Percentiles rank a stretch among this genome's conserved stretches.
Conservation (phyloP, 495 filamentous ascomycete genomes). For the Talaromyces nanjingensis region DNA sequence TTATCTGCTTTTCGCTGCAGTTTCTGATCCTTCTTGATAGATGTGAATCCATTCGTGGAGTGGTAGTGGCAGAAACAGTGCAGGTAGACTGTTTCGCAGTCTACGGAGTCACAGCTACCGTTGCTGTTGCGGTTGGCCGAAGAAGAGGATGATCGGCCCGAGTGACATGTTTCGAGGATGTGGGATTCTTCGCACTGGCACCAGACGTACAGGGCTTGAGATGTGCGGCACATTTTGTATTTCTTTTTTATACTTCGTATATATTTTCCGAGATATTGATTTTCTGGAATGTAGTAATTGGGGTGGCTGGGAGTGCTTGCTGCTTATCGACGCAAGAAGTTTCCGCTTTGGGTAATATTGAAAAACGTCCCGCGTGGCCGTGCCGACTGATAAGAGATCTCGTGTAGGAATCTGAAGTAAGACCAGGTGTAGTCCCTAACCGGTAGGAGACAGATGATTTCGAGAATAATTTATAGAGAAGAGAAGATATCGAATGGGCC, state of each 20-base stretch:
- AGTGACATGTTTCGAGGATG: slow-evolving; percentile 35
- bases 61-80: slow-evolving; percentile 39
- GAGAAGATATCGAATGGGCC: neutral
- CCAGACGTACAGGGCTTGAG: slow-evolving; percentile 36
- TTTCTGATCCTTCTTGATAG: slow-evolving; percentile 28
- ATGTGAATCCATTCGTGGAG: slow-evolving; percentile 31
- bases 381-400: neutral
- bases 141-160: slow-evolving; percentile 15
- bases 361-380: neutral
- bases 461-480: neutral
- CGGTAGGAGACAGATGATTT: neutral
- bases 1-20: neutral
- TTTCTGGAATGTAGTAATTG: neutral
- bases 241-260: too few species aligned
- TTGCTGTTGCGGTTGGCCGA: slow-evolving; percentile 13
- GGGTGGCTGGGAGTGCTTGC: neutral
- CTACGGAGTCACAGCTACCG: slow-evolving; percentile 28
- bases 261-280: neutral
- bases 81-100: slow-evolving; percentile 36
- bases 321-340: neutral
- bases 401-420: neutral
- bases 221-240: slow-evolving; percentile 36
- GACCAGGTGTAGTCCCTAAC: neutral
- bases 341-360: slow-evolving; percentile 4
- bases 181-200: slow-evolving; percentile 39